Evolutionary conservation across 2,329 filamentous ascomycete genomes (phyloP).

Genomic region (Aspergillus ruber): DNA sequence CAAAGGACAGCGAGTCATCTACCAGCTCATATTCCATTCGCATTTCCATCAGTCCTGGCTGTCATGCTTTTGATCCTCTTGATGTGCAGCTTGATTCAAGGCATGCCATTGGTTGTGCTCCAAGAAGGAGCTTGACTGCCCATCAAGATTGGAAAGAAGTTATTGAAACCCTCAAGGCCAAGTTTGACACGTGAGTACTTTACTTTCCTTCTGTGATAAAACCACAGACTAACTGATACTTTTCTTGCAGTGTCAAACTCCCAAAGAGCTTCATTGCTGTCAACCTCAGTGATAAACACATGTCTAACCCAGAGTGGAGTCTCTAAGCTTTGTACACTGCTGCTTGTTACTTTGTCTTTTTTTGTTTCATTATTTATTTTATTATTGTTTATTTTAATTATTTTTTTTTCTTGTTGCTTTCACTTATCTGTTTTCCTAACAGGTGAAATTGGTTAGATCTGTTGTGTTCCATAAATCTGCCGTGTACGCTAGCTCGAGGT

Average conservation of each 20-base stretch:
- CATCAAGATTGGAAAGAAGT: constrained; percentile 95
- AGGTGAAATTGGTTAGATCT: too few relatives aligned
- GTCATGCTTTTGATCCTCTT: constrained; percentile 91
- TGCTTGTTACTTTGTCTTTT: neutral
- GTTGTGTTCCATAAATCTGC: too few relatives aligned
- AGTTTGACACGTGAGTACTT: constrained; percentile 77
- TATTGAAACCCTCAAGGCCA: constrained; percentile 89
- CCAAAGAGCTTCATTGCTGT: constrained; percentile 47
- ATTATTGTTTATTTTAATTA: too few relatives aligned
- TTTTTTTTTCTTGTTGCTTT: too few relatives aligned
- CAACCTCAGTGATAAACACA: constrained; percentile 46
- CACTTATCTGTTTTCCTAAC: too few relatives aligned
- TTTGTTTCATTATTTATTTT: too few relatives aligned
- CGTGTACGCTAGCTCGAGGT: too few relatives aligned
- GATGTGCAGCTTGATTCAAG: constrained; percentile 95
- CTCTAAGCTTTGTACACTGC: neutral
- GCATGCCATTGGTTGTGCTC: constrained; percentile 91
- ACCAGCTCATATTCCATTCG: constrained; percentile 92
- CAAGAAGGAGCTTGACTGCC: constrained; percentile 78
- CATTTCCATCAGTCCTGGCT: constrained; percentile 91
- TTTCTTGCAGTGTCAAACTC: constrained; percentile 40
- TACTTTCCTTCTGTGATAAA: neutral
- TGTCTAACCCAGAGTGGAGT: constrained; percentile 14
- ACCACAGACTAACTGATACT: constrained; percentile 4
- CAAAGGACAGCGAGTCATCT: constrained; percentile 69